phyloP scores from a whole-genome alignment of 352 stramenopile species.

The Lagenidium sp. region DNA sequence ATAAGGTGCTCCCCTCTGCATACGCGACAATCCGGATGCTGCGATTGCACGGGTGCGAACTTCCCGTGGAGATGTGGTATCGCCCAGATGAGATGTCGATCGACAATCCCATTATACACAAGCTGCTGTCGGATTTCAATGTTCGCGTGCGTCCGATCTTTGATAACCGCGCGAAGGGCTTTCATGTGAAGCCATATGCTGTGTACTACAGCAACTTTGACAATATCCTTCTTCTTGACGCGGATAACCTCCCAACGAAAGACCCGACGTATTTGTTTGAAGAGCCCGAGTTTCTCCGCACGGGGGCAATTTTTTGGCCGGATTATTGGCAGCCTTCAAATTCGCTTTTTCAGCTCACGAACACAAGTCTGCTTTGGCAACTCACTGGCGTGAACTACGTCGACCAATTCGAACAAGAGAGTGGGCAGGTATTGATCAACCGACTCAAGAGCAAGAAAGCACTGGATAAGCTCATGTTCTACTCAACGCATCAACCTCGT shows the following conservation, averaged over 20 bases:
- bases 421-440: slow-evolving; percentile 79
- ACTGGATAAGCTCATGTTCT: slow-evolving; percentile 84
- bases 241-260: slow-evolving; percentile 70
- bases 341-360: slow-evolving; percentile 74
- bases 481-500: slow-evolving; percentile 60
- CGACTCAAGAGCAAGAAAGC: slow-evolving; percentile 59
- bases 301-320: slow-evolving; percentile 80
- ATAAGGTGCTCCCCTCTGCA: slow-evolving; percentile 63
- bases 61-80: slow-evolving; percentile 84
- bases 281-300: slow-evolving; percentile 58
- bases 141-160: slow-evolving; percentile 77
- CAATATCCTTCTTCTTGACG: slow-evolving; percentile 74
- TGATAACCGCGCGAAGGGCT: slow-evolving; percentile 59
- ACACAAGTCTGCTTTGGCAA: slow-evolving; percentile 69
- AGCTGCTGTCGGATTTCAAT: slow-evolving; percentile 55
- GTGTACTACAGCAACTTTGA: slow-evolving; percentile 85
- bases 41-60: slow-evolving; percentile 57
- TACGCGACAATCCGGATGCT: slow-evolving; percentile 77
- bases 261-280: slow-evolving; percentile 84
- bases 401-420: slow-evolving; percentile 84
- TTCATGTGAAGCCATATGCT: slow-evolving; percentile 79
- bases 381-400: slow-evolving; percentile 59
- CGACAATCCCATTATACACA: slow-evolving; percentile 69
- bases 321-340: slow-evolving; percentile 79
- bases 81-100: slow-evolving; percentile 80